phyloP scores from a whole-genome alignment of 1,139 yeast species.

The Candida glucosophila region DNA sequence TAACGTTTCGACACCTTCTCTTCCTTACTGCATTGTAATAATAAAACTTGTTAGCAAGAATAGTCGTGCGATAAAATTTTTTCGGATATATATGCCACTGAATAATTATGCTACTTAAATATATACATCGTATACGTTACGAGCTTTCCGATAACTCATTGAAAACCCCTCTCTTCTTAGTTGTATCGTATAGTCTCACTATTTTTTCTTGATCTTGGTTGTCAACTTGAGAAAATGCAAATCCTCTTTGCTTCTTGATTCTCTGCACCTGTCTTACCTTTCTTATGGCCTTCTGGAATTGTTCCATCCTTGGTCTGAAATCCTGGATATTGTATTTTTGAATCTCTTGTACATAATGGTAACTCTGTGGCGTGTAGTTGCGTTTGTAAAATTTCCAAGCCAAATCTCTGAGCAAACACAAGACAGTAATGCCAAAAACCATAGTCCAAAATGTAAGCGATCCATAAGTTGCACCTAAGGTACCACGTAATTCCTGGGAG shows the following conservation, averaged over 20 bases:
- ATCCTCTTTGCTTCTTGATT: conserved; percentile 96
- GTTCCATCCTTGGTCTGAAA: conserved; percentile 90
- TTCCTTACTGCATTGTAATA: neutral
- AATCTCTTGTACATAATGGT: conserved; percentile 93
- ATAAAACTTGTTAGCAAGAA: neutral
- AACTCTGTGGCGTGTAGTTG: conserved; percentile 82
- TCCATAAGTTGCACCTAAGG: conserved; percentile 67
- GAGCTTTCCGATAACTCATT: conserved; percentile 33
- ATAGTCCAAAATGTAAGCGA: conserved; percentile 81
- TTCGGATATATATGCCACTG: neutral
- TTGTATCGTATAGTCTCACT: conserved; percentile 91
- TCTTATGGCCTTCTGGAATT: conserved; percentile 93
- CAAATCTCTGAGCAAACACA: conserved; percentile 81
- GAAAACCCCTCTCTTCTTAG: conserved; percentile 50
- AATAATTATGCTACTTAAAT: no score
- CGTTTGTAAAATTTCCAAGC: conserved; percentile 93
- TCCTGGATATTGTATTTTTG: conserved; percentile 94
- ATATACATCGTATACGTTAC: conserved; percentile 2
- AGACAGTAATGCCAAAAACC: conserved; percentile 61
- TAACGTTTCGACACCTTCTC: no score
- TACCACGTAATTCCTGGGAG: conserved; percentile 79
- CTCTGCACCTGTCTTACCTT: conserved; percentile 97
- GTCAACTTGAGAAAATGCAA: conserved; percentile 95
- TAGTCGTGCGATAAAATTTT: conserved; percentile 1
- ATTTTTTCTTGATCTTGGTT: conserved; percentile 87